Evolutionary conservation across 106 monocot genomes (phyloP), one percentile per base, ranked within the genome.

Genomic region (Dendrobium chrysotoxum): DNA sequence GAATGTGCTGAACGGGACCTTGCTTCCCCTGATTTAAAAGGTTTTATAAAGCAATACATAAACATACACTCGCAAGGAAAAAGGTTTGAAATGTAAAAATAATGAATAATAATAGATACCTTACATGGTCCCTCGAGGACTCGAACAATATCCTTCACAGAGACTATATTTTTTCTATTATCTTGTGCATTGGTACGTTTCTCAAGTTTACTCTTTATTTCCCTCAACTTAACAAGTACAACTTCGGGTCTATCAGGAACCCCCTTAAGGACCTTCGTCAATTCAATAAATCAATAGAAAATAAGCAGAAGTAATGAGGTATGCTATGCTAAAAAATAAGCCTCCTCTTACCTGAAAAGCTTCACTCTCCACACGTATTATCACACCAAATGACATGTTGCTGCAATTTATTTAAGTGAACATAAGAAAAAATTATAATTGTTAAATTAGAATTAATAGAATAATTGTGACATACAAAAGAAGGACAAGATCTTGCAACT

Each of bases 231-330:
- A 25, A 99, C 90, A 82, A 91, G 91, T 3, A 86, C 86, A 79
- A 92, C 88, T 80, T 95, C 95, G 18, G 99, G 93, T 85, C 95
- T 92, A 78, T 99, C 99, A n/a, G 99, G 93, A 41, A 95, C 86
- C 46, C 99, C 99, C 90, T 95, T 99, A 31, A 99, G 91, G 45
- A 99, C 93, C 99, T 99, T 79, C 76, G 64, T 7, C 78, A 28
- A 55, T 20, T 54, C 54, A 66, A 20, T 28, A 21, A 81, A 82
- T 78, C 13, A 57, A n/a, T 53, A 30, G 16, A 81, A 30, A 79
- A 46, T 76, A 28, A 70, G 50, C 8, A 23, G 30, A 46, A 58
- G 21, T 84, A 12, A 54, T 25, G 8, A 39, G 16, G 75, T 50
- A 6, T 61, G 67, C 10, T 26, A 45, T 2, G 21, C 50, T 61